phyloP scores from a whole-genome alignment of 257 asterid genomes.

The Petunia axillaris region DNA sequence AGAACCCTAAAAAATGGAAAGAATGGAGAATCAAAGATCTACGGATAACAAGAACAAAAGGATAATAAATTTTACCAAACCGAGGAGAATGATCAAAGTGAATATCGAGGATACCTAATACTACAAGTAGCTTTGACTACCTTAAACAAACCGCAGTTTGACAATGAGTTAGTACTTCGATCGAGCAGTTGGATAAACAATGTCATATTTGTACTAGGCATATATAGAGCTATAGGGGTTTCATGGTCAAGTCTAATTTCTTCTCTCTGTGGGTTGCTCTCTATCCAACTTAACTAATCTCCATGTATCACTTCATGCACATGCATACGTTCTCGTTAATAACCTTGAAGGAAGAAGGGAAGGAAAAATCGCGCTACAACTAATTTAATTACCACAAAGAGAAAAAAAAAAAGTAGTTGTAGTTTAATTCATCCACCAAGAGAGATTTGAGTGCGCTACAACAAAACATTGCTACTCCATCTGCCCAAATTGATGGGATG shows the following conservation, averaged over 20 bases:
- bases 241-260: not conserved
- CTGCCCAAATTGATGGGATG: no score
- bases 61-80: not conserved
- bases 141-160: slow-evolving; percentile 1
- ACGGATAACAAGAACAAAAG: no score
- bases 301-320: no score
- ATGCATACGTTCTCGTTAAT: no score
- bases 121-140: not conserved
- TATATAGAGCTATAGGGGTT: not conserved
- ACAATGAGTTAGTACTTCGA: not conserved
- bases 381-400: no score
- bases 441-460: no score
- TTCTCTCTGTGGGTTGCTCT: not conserved
- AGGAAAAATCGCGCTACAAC: no score
- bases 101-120: slow-evolving; percentile 6
- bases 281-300: not conserved
- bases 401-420: no score
- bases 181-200: not conserved
- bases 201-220: not conserved
- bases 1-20: not conserved
- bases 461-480: no score
- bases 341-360: no score
- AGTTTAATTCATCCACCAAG: no score
- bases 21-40: not conserved
- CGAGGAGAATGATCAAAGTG: slow-evolving; percentile 5